A percentile compares a stretch with the other conserved stretches of the same genome.
Conservation (phyloP, 75 land plant species). For the Gnetum montanum region DNA sequence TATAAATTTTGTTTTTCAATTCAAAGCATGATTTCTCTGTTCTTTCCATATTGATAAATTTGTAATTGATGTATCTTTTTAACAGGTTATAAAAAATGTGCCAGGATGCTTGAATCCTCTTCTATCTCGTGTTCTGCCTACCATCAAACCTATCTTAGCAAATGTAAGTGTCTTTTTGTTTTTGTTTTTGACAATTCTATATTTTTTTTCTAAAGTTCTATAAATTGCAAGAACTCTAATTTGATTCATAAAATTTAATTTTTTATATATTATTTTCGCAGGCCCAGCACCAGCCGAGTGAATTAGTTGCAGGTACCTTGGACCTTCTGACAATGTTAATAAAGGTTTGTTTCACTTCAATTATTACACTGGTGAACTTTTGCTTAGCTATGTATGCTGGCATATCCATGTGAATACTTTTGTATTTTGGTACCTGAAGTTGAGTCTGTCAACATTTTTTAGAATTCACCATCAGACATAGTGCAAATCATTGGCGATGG, state of each 20-base stretch:
- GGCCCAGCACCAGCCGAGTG: conserved; percentile 69
- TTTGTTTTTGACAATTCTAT: too few species aligned
- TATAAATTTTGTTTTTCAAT: neutral
- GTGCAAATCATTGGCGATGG: conserved; percentile 56
- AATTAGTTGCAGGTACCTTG: conserved; percentile 79
- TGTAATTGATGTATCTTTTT: conserved; percentile 5
- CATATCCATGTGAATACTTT: neutral
- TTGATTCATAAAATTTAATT: too few species aligned
- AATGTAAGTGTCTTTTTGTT: conserved; percentile 34
- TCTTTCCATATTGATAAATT: neutral
- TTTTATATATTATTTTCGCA: conserved; percentile 16
- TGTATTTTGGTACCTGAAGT: neutral
- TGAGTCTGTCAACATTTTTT: conserved; percentile 4
- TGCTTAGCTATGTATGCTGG: neutral
- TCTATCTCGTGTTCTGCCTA: conserved; percentile 66
- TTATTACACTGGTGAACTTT: too few species aligned
- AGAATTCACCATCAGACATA: conserved; percentile 69
- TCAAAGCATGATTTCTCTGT: neutral
- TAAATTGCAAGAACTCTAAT: neutral
- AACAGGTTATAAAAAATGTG: conserved; percentile 74
- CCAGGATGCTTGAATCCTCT: conserved; percentile 76
- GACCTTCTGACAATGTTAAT: conserved; percentile 81
- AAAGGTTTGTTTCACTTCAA: conserved; percentile 37
- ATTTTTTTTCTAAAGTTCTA: neutral
- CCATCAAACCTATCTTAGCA: conserved; percentile 50